phyloP scores from a whole-genome alignment of 805 yeast species.

The Tetrapisispora pingtungensis region DNA sequence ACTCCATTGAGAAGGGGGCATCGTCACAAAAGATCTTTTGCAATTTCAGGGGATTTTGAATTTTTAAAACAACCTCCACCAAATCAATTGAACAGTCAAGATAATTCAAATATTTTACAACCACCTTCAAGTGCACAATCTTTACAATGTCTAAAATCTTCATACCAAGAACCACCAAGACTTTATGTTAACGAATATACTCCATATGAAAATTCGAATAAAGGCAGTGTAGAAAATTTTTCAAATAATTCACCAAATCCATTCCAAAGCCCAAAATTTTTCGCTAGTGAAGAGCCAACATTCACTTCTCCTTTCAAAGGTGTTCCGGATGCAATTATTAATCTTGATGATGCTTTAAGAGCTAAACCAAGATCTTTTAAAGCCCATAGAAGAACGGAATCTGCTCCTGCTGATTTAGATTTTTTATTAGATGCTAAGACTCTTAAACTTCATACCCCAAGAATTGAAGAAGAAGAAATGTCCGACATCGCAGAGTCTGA shows the following conservation, averaged over 20 bases:
- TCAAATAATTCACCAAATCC: neutral
- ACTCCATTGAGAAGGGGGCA: slow-evolving; percentile 41
- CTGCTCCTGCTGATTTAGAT: slow-evolving; percentile 44
- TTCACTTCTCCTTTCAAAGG: slow-evolving; percentile 25
- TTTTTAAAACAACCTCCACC: slow-evolving; percentile 15
- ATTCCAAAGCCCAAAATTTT: slow-evolving; percentile 18
- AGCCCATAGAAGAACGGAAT: slow-evolving; percentile 43
- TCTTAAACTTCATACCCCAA: neutral
- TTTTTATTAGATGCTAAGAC: slow-evolving; percentile 4
- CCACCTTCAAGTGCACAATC: slow-evolving; percentile 1
- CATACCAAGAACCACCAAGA: neutral
- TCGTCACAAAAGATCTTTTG: slow-evolving; percentile 78
- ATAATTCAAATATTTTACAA: neutral
- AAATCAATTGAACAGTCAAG: neutral
- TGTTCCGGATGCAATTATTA: slow-evolving; percentile 47
- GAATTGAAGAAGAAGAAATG: slow-evolving; percentile 19
- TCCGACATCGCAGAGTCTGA: slow-evolving; percentile 3
- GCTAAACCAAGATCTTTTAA: slow-evolving; percentile 26
- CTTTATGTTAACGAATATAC: neutral
- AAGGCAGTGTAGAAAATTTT: neutral
- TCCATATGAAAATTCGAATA: neutral
- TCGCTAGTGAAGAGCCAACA: slow-evolving; percentile 26
- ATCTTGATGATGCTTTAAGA: slow-evolving; percentile 43
- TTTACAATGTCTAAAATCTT: neutral
- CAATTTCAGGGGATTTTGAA: slow-evolving; percentile 81